Conservation (phyloP, 106 monocot genomes). For the Dioscorea alata region DNA sequence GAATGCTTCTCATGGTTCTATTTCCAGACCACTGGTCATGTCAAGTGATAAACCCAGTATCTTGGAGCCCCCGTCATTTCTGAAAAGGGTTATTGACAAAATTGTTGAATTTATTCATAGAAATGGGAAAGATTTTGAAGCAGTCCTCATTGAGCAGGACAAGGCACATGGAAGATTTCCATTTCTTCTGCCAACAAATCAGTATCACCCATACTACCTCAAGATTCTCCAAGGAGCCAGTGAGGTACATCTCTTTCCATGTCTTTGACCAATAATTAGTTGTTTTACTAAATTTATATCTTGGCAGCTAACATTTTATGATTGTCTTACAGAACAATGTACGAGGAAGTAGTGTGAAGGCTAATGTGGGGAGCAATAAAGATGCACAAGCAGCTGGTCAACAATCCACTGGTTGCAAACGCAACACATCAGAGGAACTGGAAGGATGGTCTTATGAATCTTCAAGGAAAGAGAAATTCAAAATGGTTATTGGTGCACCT, state of each 20-base stretch:
- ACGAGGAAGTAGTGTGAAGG: slow-evolving; percentile 17
- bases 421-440: slow-evolving; percentile 13
- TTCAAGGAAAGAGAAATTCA: slow-evolving; percentile 63
- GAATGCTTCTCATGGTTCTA: slow-evolving; percentile 4
- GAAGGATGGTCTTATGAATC: slow-evolving; percentile 32
- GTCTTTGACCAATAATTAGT: too few relatives aligned
- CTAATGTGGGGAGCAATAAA: slow-evolving; percentile 12
- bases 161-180: slow-evolving; percentile 68
- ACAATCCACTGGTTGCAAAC: slow-evolving; percentile 10
- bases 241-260: slow-evolving; percentile 41
- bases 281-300: neutral
- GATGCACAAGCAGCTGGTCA: neutral
- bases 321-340: slow-evolving; percentile 33
- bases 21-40: neutral
- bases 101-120: slow-evolving; percentile 75
- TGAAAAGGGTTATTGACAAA: slow-evolving; percentile 71
- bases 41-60: slow-evolving; percentile 28
- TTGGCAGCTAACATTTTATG: neutral
- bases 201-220: slow-evolving; percentile 72
- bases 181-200: slow-evolving; percentile 76
- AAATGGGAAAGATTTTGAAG: slow-evolving; percentile 94
- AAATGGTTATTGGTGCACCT: slow-evolving; percentile 55
- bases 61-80: slow-evolving; percentile 64
- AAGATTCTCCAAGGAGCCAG: slow-evolving; percentile 63
- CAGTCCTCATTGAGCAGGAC: slow-evolving; percentile 78